Percentiles rank a stretch among this genome's conserved stretches.
These are phyloP conservation scores for Phascolomyces articulosus DNA, from an alignment of 371 early-diverging fungal genomes.

Conservation along the genomic window DNA sequence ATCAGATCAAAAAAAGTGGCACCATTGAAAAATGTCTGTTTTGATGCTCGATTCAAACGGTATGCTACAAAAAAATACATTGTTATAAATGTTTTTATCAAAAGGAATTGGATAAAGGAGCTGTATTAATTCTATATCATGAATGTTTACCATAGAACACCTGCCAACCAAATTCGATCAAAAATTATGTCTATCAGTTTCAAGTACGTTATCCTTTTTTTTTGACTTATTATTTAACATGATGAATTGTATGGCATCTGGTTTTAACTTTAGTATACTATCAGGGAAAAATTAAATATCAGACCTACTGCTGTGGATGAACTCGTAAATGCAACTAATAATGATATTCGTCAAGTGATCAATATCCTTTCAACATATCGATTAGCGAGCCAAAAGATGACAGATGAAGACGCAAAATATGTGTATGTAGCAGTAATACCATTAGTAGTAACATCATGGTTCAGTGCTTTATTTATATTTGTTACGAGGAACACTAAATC, in stretches of 20 bases:
- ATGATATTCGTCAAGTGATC: constrained; percentile 99
- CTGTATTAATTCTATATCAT: no score
- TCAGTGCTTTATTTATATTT: not conserved
- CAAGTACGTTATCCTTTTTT: constrained; percentile 37
- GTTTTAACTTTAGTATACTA: no score
- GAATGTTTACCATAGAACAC: constrained; percentile 26
- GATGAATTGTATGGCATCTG: no score
- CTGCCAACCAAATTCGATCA: constrained; percentile 61
- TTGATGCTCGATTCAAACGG: constrained; percentile 88
- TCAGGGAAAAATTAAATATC: constrained; percentile 80
- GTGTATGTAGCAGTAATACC: constrained; percentile 54
- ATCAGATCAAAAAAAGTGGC: constrained; percentile 88
- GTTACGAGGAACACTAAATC: not conserved
- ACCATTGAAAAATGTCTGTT: constrained; percentile 89
- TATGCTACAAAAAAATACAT: constrained; percentile 16
- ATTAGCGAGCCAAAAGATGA: constrained; percentile 65
- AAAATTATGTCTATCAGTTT: constrained; percentile 83
- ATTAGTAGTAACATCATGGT: no score
- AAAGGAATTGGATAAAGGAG: no score
- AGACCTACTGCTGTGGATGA: constrained; percentile 88
- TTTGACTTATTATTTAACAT: no score
- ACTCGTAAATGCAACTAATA: constrained; percentile 78
- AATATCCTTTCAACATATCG: constrained; percentile 93
- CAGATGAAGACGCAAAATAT: constrained; percentile 81
- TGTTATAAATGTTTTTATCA: no score